Evolutionary conservation across 1,284 basidiomycete genomes (phyloP).

Genomic region (Athelia sp.): DNA sequence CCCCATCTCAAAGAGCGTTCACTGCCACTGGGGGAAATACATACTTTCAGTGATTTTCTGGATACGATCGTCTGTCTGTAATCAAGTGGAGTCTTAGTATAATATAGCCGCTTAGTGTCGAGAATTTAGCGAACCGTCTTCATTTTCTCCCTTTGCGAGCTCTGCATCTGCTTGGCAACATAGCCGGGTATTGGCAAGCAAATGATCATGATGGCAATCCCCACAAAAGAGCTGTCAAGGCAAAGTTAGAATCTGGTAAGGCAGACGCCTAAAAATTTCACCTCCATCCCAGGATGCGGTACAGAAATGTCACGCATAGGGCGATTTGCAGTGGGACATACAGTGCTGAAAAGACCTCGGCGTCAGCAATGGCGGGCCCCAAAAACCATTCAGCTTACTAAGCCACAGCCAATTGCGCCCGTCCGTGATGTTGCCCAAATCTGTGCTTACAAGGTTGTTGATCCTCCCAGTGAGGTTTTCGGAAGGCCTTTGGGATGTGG

Average conservation of each 20-base stretch:
- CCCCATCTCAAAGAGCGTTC: not conserved
- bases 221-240: constrained; percentile 32
- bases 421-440: constrained; percentile 10
- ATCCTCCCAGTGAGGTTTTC: constrained; percentile 31
- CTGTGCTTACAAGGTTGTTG: constrained; percentile 22
- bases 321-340: constrained; percentile 17
- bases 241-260: too few species aligned
- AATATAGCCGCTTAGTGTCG: not conserved
- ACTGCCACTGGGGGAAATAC: constrained; percentile 5
- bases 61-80: constrained; percentile 30
- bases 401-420: constrained; percentile 7
- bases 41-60: constrained; percentile 30
- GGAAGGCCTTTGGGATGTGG: constrained; percentile 7
- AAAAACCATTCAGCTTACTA: not conserved
- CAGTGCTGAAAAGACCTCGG: not conserved
- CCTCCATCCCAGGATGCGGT: constrained; percentile 33
- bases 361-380: not conserved
- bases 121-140: constrained; percentile 16
- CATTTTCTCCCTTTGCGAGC: constrained; percentile 24
- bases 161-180: constrained; percentile 32
- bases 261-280: too few species aligned
- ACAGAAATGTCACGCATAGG: constrained; percentile 25
- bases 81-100: not conserved
- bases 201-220: constrained; percentile 46
- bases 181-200: constrained; percentile 50